Evolutionary conservation across 2,329 filamentous ascomycete genomes (phyloP).

Genomic region (Fusarium fracticaudum): DNA sequence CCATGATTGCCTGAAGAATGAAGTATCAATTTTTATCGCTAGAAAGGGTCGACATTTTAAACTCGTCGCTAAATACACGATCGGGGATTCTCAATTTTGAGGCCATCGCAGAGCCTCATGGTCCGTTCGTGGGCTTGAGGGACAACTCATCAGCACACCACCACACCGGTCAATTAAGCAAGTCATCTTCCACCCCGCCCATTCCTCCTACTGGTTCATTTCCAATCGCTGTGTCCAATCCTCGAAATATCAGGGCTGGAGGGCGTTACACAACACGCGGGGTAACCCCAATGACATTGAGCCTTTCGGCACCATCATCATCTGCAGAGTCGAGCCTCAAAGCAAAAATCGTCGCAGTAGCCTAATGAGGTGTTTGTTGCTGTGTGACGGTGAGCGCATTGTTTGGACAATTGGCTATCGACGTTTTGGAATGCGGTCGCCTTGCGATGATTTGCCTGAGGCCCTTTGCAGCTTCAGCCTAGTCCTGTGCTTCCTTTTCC

Average conservation of each 20-base stretch:
- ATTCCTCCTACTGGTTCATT: conserved; percentile 21
- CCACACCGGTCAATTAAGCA: conserved; percentile 22
- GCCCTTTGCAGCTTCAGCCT: conserved; percentile 21
- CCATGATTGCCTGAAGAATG: conserved; percentile 33
- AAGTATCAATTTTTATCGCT: conserved; percentile 25
- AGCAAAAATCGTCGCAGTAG: background rate
- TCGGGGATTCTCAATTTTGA: conserved; percentile 15
- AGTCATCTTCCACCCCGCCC: conserved; percentile 29
- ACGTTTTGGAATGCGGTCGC: conserved; percentile 15
- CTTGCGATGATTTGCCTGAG: conserved; percentile 22
- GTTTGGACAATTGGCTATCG: conserved; percentile 31
- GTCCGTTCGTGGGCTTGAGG: conserved; percentile 23
- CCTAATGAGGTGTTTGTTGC: background rate
- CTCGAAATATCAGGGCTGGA: conserved; percentile 37
- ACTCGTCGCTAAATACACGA: conserved; percentile 18
- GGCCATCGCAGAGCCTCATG: conserved; percentile 40
- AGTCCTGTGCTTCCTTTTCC: background rate
- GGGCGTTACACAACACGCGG: conserved; percentile 39
- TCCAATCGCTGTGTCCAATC: conserved; percentile 27
- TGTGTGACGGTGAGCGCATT: conserved; percentile 20
- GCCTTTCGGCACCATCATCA: conserved; percentile 5
- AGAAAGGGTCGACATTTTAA: conserved; percentile 34
- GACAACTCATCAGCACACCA: conserved; percentile 44
- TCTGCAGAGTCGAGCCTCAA: conserved; percentile 20
- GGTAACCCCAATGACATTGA: conserved; percentile 39